A percentile compares a stretch with the other conserved stretches of the same genome.
These are phyloP conservation scores for Agaricus subrufescens DNA, from an alignment of 768 basidiomycete genomes.

Conservation along the genomic window DNA sequence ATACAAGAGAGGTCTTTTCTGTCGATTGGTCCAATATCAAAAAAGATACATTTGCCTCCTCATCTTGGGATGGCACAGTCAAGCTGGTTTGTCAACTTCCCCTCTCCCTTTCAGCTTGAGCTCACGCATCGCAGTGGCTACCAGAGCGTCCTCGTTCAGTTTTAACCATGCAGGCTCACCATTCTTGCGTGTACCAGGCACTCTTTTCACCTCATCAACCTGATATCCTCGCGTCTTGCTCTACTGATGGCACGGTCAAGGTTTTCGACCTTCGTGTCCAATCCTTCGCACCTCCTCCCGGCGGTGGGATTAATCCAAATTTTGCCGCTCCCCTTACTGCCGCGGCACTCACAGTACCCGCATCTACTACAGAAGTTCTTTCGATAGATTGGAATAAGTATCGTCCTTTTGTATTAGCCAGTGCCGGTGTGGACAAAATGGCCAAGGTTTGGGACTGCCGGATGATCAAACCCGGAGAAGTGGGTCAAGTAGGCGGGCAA, in stretches of 20 bases:
- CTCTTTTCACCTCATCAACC: conserved; percentile 92
- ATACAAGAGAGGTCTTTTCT: conserved; percentile 87
- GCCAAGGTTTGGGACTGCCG: conserved; percentile 85
- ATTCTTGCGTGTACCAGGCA: conserved; percentile 84
- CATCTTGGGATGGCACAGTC: conserved; percentile 89
- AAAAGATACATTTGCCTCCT: conserved; percentile 82
- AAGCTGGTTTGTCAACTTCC: conserved; percentile 65
- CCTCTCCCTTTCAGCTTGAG: neutral
- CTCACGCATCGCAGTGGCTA: conserved; percentile 60
- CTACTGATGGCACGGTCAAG: conserved; percentile 80
- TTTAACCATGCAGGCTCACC: conserved; percentile 77
- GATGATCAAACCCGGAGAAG: conserved; percentile 61
- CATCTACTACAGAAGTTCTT: conserved; percentile 73
- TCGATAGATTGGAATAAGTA: conserved; percentile 94
- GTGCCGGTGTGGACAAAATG: conserved; percentile 72
- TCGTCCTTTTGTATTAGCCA: conserved; percentile 70
- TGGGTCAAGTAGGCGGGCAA: conserved; percentile 60
- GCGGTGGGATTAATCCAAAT: conserved; percentile 38
- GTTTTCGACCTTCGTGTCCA: conserved; percentile 76
- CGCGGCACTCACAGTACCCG: conserved; percentile 73
- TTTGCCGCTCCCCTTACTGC: conserved; percentile 68
- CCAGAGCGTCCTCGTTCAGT: conserved; percentile 79
- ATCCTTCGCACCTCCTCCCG: conserved; percentile 43
- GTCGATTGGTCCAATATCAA: conserved; percentile 95
- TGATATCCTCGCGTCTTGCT: conserved; percentile 76